phyloP scores from a whole-genome alignment of 192 early-diverging fungal species.

The Helicostylum pulchrum region DNA sequence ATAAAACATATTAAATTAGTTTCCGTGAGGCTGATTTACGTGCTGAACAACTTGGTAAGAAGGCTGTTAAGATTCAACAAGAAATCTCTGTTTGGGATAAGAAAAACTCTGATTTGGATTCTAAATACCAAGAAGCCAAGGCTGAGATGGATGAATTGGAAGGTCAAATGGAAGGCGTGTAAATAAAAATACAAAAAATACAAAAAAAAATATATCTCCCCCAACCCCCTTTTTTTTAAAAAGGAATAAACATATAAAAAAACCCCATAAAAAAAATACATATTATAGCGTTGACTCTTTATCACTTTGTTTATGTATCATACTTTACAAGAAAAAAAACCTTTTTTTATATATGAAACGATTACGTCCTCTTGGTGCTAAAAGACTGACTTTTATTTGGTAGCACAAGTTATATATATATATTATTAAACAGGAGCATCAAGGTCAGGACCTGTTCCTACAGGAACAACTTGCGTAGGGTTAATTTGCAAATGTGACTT shows the following conservation, averaged over 20 bases:
- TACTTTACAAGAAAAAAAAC: no score
- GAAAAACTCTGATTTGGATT: conserved; percentile 68
- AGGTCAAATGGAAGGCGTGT: conserved; percentile 77
- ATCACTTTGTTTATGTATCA: no score
- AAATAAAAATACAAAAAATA: conserved; percentile 24
- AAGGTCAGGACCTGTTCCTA: conserved; percentile 62
- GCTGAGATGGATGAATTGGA: conserved; percentile 76
- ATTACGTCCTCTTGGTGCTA: background rate
- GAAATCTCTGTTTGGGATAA: conserved; percentile 71
- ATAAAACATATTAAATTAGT: conserved; percentile 11
- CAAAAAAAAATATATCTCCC: background rate
- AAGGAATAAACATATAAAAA: no score
- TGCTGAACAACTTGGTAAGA: conserved; percentile 84
- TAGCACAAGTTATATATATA: background rate
- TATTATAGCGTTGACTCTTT: no score
- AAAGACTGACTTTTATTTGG: background rate
- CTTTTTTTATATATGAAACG: background rate
- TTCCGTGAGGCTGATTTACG: conserved; percentile 68
- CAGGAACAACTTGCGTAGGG: conserved; percentile 78
- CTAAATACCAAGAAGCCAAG: conserved; percentile 66
- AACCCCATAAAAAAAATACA: no score
- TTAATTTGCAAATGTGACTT: conserved; percentile 90
- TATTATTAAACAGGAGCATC: conserved; percentile 2
- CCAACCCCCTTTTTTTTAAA: no score
- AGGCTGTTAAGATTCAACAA: conserved; percentile 74